Conservation (phyloP, 768 basidiomycete species). For the Amanita exitialis region DNA sequence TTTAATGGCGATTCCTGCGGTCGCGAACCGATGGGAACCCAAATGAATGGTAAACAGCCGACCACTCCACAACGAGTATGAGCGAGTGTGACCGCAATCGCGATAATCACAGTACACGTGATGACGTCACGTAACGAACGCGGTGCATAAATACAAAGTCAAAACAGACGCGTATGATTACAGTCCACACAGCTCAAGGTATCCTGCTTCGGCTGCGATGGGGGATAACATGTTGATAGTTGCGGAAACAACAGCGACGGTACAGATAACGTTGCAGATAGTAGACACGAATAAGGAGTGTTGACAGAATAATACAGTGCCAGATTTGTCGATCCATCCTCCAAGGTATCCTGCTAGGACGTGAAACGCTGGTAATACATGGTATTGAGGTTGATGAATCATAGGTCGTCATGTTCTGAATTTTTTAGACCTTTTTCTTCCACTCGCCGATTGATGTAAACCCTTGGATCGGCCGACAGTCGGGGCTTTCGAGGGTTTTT, state of each 20-base stretch:
- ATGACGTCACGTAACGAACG: conserved; percentile 7
- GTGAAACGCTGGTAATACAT: neutral
- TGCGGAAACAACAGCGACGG: conserved; percentile 1
- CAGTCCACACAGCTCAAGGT: conserved; percentile 4
- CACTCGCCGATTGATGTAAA: neutral
- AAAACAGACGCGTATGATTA: neutral
- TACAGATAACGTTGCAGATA: conserved; percentile 2
- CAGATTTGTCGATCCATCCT: conserved; percentile 1
- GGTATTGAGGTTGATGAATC: neutral
- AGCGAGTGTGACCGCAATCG: conserved; percentile 1
- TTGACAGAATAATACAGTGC: neutral
- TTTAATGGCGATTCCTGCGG: neutral
- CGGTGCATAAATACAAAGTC: conserved; percentile 1
- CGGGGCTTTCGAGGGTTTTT: neutral
- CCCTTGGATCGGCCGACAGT: neutral
- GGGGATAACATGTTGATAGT: neutral
- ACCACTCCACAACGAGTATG: neutral
- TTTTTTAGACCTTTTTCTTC: conserved; percentile 5
- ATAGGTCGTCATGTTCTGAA: neutral
- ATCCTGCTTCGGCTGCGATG: neutral
- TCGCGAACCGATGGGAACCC: neutral
- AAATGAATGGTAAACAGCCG: neutral
- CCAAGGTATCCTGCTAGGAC: conserved; percentile 1
- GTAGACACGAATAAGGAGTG: neutral
- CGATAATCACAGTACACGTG: conserved; percentile 7